A percentile compares a stretch with the other conserved stretches of the same genome.
These are phyloP conservation scores for Pleurotus djamor DNA, from an alignment of 768 basidiomycete genomes.

Conservation along the genomic window DNA sequence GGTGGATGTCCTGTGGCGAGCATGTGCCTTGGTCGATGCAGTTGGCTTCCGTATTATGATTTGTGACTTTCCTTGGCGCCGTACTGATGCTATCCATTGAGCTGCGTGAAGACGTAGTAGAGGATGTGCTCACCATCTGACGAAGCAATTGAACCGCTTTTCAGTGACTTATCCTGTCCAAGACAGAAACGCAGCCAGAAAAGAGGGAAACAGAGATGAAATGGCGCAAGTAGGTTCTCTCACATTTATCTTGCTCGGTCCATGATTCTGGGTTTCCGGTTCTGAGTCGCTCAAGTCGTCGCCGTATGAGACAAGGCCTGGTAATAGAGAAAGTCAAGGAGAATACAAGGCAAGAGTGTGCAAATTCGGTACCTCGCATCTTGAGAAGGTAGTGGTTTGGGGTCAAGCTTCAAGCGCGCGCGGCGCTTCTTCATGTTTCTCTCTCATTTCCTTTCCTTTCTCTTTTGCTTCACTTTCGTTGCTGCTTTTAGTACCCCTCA, in stretches of 20 bases:
- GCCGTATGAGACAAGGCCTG: conserved; percentile 63
- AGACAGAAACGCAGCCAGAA: conserved; percentile 56
- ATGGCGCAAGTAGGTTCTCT: conserved; percentile 45
- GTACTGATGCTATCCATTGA: conserved; percentile 22
- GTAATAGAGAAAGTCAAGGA: not conserved
- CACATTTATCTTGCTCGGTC: conserved; percentile 47
- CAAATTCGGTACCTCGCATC: too few species aligned
- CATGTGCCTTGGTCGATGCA: conserved; percentile 42
- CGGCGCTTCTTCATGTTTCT: conserved; percentile 23
- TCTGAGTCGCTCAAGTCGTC: conserved; percentile 62
- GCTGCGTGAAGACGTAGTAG: not conserved
- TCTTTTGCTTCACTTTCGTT: conserved; percentile 31
- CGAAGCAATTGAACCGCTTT: conserved; percentile 27
- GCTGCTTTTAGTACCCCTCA: conserved; percentile 26
- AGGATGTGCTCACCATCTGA: conserved; percentile 39
- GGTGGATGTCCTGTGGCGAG: conserved; percentile 48
- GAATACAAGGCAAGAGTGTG: too few species aligned
- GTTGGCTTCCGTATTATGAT: conserved; percentile 57
- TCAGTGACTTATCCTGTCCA: conserved; percentile 63
- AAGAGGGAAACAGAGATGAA: conserved; percentile 58
- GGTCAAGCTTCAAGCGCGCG: too few species aligned
- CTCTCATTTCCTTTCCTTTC: conserved; percentile 20
- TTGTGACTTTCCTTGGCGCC: conserved; percentile 48
- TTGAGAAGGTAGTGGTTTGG: too few species aligned
- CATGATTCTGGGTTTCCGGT: conserved; percentile 16